Base-by-base conservation (phyloP, 2,329 filamentous ascomycete genomes). In the Cladosporium oxysporum region DNA sequence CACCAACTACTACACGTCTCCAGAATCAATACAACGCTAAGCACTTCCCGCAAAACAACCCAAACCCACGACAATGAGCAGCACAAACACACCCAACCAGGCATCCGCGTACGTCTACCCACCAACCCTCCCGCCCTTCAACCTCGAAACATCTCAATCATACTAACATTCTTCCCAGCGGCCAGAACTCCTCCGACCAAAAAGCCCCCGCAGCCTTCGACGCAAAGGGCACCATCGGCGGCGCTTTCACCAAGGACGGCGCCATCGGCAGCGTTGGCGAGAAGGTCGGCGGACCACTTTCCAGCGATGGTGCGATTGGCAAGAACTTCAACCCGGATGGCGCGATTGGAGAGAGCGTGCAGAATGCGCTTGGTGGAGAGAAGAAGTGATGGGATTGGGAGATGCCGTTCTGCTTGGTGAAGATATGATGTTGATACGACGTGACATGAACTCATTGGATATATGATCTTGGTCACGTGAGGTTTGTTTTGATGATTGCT, bases 321-420 rank as follows among this genome's bases (percentile, higher is more conserved):
- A 76, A 79, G 67, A 74, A 78, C n/a, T 79, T 79, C 69, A 78
- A 74, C 31, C 69, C 70, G 3, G 70, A 74, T 49, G 78, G 78
- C 3, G 71, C 69, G 23, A 75, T 80, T 62, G 78, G 77, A 6
- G 77, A 75, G 2, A 72, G 69, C n/a, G 71, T 78, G 12, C 75
- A 80, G 67, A 69, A 76, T 65, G 74, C 70, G 31, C 62, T 79
- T n/a, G 76, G 75, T 18, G 71, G 73, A 33, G 69, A 71, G 53
- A 70, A 72, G 71, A 68, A 64, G 47, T 62, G 23, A 50, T 11
- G 35, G 35, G 5, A 14, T 16, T 16, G 2, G 12, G 2, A 6
- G 6, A 31, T 31, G 4, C 2, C 5, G 29, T 8, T 8, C 8
- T 31, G 29, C 8, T 8, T 31, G 3, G 29, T 31, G 29, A 35